Evolutionary conservation across 768 basidiomycete species (phyloP).

Genomic region (Lactarius sanguifluus): DNA sequence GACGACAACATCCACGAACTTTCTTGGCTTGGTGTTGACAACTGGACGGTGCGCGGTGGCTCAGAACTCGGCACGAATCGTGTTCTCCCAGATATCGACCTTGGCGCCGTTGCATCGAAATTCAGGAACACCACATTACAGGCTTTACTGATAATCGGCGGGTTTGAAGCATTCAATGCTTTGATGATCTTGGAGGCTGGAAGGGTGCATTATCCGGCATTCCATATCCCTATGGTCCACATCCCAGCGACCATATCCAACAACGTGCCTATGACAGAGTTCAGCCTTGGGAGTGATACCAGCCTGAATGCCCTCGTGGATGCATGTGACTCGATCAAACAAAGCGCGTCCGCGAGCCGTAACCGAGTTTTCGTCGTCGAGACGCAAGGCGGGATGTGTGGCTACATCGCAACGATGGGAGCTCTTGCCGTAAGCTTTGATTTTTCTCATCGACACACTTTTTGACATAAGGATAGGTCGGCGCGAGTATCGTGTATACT

Average conservation of each 20-base stretch:
- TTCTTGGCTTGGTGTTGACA: constrained; percentile 95
- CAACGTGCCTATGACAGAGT: constrained; percentile 97
- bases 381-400: constrained; percentile 96
- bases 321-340: constrained; percentile 98
- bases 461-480: constrained; percentile 54
- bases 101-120: constrained; percentile 85
- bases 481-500: constrained; percentile 91
- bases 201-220: constrained; percentile 79
- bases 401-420: constrained; percentile 94
- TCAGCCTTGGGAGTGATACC: constrained; percentile 95
- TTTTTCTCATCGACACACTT: not conserved
- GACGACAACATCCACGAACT: constrained; percentile 85
- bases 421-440: constrained; percentile 78
- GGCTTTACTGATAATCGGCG: constrained; percentile 86
- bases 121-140: constrained; percentile 89
- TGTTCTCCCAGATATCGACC: constrained; percentile 76
- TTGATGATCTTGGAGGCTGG: constrained; percentile 77
- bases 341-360: constrained; percentile 93
- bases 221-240: constrained; percentile 95
- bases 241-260: constrained; percentile 97
- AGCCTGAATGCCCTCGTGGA: constrained; percentile 95
- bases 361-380: constrained; percentile 98
- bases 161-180: constrained; percentile 91
- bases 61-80: constrained; percentile 98
- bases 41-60: constrained; percentile 94